Base-by-base conservation (phyloP, 352 stramenopile species). In the Phytopythium oedochilum region DNA sequence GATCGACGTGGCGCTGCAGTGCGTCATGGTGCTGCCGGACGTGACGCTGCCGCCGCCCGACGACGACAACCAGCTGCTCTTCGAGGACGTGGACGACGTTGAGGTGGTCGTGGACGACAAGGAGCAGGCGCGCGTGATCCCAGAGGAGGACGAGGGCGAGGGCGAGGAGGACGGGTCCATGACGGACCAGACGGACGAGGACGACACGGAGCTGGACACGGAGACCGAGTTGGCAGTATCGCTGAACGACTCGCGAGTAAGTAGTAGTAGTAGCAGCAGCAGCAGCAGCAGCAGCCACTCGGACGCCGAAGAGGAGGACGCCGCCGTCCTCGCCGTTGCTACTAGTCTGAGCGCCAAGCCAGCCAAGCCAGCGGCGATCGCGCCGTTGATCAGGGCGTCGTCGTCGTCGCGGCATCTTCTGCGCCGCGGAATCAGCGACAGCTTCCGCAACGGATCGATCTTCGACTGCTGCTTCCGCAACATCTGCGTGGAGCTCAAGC, bases 401-500 rank as follows among this genome's bases (percentile, higher is more conserved):
- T 23, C 44, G 15, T 61, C 51, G 39, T 32, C 48, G 29, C 23
- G 28, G 8, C 45, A 52, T 12, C 25, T 55, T 42, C 43, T 52
- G 36, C 46, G 46, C 3, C 46, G 46, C 17, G 46, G 46, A 9
- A 53, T 53, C 46, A 38, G 42, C 40, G 47, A 46, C 25, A 69
- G 58, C 6, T 71, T 71, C 56, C 70, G 70, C 35, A 68, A 70
- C 12, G 71, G 68, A 38, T 88, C 87, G 53, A 81, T 92, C 26
- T 92, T 92, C 48, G 82, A 92, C 66, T 92, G 82, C 55, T 92
- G 82, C 59, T 92, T 92, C 60, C 76, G 82, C 38, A 89, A 89
- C 50, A 83, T 96, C 40, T 90, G 84, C 58, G 77, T 96, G 46
- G 86, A 96, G 59, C 68, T 96, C 49, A 96, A 96, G 59, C 82